Evolutionary conservation across 1,139 yeast genomes (phyloP).

Genomic region (Kurtzmaniella quercitrusa): DNA sequence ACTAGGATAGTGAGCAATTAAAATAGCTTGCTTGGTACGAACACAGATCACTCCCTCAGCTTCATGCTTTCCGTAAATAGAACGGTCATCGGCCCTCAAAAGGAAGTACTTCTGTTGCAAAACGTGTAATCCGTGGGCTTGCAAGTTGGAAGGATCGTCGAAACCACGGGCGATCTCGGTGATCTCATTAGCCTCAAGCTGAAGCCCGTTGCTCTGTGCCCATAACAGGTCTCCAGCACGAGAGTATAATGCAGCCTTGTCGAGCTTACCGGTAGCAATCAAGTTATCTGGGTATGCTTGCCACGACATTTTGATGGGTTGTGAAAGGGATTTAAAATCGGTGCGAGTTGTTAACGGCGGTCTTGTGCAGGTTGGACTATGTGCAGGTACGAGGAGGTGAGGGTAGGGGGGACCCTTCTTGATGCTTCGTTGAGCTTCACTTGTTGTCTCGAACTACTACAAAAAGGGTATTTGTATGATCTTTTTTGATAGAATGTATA

Average conservation of each 20-base stretch:
- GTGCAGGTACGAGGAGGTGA: too few relatives aligned
- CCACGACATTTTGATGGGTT: constrained; percentile 29
- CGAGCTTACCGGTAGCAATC: constrained; percentile 79
- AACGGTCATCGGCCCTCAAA: constrained; percentile 86
- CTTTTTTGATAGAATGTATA: too few relatives aligned
- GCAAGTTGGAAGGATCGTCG: constrained; percentile 72
- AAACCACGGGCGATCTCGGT: constrained; percentile 73
- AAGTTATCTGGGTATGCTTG: constrained; percentile 94
- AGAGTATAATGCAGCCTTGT: constrained; percentile 89
- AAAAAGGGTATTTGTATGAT: too few relatives aligned
- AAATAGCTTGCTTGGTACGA: constrained; percentile 87
- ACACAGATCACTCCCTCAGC: constrained; percentile 88
- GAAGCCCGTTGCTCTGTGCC: constrained; percentile 79
- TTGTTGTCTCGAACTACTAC: too few relatives aligned
- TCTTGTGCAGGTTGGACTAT: not conserved
- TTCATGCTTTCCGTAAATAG: constrained; percentile 88
- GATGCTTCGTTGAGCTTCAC: too few relatives aligned
- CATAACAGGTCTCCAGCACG: constrained; percentile 93
- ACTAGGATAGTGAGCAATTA: constrained; percentile 91
- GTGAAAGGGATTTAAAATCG: not conserved
- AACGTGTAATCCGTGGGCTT: constrained; percentile 80
- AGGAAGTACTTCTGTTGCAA: constrained; percentile 85
- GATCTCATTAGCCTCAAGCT: constrained; percentile 69
- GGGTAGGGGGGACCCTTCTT: too few relatives aligned
- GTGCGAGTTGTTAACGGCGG: not conserved